Base-by-base conservation (phyloP, 345 rosid genomes). In the Dipteronia dyeriana region DNA sequence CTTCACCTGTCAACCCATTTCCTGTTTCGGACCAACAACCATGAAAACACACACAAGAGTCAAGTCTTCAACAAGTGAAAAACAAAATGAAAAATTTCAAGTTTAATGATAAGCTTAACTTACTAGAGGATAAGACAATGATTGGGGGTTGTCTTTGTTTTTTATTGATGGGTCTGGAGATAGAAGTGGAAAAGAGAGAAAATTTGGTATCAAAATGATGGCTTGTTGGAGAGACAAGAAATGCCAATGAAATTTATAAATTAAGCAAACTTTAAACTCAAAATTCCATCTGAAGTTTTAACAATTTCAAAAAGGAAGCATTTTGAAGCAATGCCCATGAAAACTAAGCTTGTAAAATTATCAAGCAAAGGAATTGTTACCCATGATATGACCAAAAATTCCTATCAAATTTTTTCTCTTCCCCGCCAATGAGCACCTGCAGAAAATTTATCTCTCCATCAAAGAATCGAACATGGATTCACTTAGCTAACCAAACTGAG, bases 401-500 rank as follows among this genome's bases (percentile, higher is more conserved):
- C 47, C n/a, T 57, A 29, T 61, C 22, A 59, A 39, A 59, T 22
- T 1, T 3, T 16, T 29, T 59, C 7, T 59, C 11, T 59, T 59
- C 25, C 63, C 10, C 3, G 26, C 57, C 39, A 23, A 26, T 20
- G 41, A 23, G 41, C 22, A 74, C 29, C 45, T 5, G 45, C 43
- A 26, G 61, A 59, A 20, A 19, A 20, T 59, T 10, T 14, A 13
- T 20, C 22, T 59, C 63, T 59, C 63, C 26, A 19, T 59, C 20
- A 53, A 59, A 20, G 63, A 59, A 59, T 59, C 26, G 63, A 59
- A 59, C 20, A 56, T 19, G 63, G 63, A 59, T 59, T 59, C 63
- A 59, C 63, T 59, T 59, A 19, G 63, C 63, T 8, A 59, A 59
- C 13, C n/a, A 10, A 57, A 57, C 23, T 20, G 25, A 57, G n/a